Percentiles rank a stretch among this genome's conserved stretches.
phyloP scores from a whole-genome alignment of 768 basidiomycete genomes.

The Boletus edulis region DNA sequence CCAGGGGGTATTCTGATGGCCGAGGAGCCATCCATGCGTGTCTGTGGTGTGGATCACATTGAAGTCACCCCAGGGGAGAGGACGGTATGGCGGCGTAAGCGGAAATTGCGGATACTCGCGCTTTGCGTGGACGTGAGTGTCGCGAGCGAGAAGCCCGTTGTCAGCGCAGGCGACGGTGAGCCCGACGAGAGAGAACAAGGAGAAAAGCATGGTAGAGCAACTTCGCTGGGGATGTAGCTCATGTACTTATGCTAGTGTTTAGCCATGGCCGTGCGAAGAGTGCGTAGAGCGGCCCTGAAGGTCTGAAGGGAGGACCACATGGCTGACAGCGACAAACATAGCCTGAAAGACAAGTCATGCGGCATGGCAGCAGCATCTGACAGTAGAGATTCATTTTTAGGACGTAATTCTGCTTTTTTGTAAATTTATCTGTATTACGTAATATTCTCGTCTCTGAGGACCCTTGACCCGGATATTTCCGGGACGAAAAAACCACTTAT shows the following conservation, averaged over 20 bases:
- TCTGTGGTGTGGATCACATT: slow-evolving; percentile 89
- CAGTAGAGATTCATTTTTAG: too few species aligned
- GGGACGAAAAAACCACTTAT: too few species aligned
- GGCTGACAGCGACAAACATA: neutral
- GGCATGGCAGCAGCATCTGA: too few species aligned
- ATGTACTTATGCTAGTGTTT: slow-evolving; percentile 1
- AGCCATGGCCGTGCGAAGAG: too few species aligned
- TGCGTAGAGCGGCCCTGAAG: too few species aligned
- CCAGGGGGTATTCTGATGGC: slow-evolving; percentile 71
- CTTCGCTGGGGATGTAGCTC: neutral
- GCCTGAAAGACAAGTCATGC: neutral
- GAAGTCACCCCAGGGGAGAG: slow-evolving; percentile 84
- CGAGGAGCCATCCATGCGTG: slow-evolving; percentile 78
- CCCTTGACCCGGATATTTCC: too few species aligned
- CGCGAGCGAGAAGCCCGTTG: slow-evolving; percentile 18
- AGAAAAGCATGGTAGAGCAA: slow-evolving; percentile 12
- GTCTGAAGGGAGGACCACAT: too few species aligned
- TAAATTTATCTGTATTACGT: too few species aligned
- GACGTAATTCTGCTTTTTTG: too few species aligned
- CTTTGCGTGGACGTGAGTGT: slow-evolving; percentile 29
- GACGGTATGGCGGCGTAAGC: slow-evolving; percentile 57
- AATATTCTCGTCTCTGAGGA: too few species aligned
- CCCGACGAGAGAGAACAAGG: slow-evolving; percentile 13
- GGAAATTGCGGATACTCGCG: slow-evolving; percentile 41
- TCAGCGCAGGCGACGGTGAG: slow-evolving; percentile 23